Evolutionary conservation across 2,329 filamentous ascomycete species (phyloP).

Genomic region (Lasiodiplodia sp.): DNA sequence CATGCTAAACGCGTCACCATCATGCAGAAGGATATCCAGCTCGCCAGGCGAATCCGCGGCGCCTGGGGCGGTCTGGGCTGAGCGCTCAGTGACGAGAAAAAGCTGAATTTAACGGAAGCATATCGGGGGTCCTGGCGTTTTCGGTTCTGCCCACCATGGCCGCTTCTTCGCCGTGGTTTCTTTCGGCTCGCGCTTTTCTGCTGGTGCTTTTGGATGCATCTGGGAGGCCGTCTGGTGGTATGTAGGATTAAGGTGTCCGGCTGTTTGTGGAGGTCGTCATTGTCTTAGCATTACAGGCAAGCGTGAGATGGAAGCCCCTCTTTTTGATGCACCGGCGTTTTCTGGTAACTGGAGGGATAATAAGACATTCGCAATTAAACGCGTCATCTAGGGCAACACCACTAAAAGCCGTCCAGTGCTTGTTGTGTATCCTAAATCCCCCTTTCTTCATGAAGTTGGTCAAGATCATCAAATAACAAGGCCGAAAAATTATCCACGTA

Average conservation of each 20-base stretch:
- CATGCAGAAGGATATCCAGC: constrained; percentile 96
- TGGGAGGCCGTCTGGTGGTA: neutral
- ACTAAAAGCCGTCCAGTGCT: no score
- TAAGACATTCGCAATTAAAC: neutral
- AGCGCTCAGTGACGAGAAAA: neutral
- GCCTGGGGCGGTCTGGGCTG: constrained; percentile 56
- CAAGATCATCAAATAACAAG: no score
- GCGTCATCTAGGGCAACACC: neutral
- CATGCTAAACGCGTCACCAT: constrained; percentile 99
- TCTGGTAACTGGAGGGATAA: neutral
- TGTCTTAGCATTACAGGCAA: neutral
- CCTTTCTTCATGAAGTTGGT: no score
- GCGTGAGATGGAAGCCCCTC: neutral
- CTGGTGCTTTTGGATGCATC: neutral
- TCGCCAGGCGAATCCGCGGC: constrained; percentile 92
- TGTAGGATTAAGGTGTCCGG: neutral
- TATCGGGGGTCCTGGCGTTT: neutral
- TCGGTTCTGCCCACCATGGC: neutral
- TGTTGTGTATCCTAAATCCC: no score
- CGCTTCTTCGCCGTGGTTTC: neutral
- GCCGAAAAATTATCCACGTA: no score
- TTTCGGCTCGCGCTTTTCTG: neutral
- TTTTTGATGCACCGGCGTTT: neutral
- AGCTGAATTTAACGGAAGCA: neutral
- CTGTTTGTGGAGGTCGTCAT: neutral